These are phyloP conservation scores for Pleurotus giganteus DNA, from an alignment of 768 basidiomycete species.

Conservation along the genomic window DNA sequence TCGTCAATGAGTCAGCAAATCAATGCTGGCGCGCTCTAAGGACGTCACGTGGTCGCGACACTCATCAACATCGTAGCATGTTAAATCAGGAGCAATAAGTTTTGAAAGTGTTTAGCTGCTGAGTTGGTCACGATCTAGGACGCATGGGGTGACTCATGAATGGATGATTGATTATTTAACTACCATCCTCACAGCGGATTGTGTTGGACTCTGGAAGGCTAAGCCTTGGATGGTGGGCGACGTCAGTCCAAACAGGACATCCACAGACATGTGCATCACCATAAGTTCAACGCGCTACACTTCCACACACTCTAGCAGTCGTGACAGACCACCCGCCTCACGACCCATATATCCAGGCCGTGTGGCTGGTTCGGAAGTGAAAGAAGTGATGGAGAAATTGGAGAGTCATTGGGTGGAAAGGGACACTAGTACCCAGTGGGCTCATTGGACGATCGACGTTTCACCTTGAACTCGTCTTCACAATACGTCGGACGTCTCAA, in stretches of 20 bases:
- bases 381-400: conserved; percentile 52
- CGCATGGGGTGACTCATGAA: conserved; percentile 89
- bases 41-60: background rate
- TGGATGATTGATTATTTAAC: conserved; percentile 80
- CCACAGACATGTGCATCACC: conserved; percentile 87
- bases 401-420: conserved; percentile 32
- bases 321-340: conserved; percentile 98
- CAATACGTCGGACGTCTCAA: background rate
- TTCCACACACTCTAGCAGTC: conserved; percentile 44
- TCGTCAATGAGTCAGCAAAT: no score
- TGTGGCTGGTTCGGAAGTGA: conserved; percentile 77
- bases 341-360: conserved; percentile 81
- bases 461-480: no score
- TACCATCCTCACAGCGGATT: conserved; percentile 78
- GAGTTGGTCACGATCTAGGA: conserved; percentile 94
- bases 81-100: no score
- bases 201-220: conserved; percentile 90
- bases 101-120: no score
- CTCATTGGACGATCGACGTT: no score
- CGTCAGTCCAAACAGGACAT: conserved; percentile 48
- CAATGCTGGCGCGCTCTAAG: no score
- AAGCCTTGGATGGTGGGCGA: conserved; percentile 97
- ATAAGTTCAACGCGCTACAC: conserved; percentile 46
- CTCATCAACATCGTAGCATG: background rate
- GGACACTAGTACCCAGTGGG: no score